These are phyloP conservation scores for Didymella glomerata DNA, from an alignment of 2,329 filamentous ascomycete species.

Conservation along the genomic window DNA sequence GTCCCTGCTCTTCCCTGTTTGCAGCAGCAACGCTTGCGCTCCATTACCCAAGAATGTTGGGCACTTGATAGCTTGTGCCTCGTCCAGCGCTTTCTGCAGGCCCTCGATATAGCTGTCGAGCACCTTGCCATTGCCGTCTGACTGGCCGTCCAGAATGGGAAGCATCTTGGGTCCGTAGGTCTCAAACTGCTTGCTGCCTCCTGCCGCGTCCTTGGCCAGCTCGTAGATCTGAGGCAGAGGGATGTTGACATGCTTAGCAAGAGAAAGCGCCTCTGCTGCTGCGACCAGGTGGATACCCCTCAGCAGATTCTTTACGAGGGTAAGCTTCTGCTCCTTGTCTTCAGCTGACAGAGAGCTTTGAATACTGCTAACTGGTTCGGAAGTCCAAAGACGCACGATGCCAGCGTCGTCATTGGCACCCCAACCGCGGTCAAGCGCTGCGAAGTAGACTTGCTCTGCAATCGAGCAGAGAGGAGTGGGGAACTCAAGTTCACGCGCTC, in stretches of 20 bases:
- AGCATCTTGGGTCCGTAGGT: conserved; percentile 45
- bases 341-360: conserved; percentile 31
- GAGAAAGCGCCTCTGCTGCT: conserved; percentile 50
- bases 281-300: conserved; percentile 48
- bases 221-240: conserved; percentile 49
- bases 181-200: conserved; percentile 49
- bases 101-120: conserved; percentile 33
- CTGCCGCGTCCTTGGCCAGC: conserved; percentile 49
- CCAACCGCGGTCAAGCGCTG: conserved; percentile 66
- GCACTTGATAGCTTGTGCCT: conserved; percentile 48
- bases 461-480: conserved; percentile 67
- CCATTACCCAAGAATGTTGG: conserved; percentile 45
- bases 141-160: conserved; percentile 42
- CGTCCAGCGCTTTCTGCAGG: conserved; percentile 42
- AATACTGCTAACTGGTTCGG: conserved; percentile 51
- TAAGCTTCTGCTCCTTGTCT: conserved; percentile 44
- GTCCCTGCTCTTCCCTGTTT: conserved; percentile 36
- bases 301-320: conserved; percentile 48
- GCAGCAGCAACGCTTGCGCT: conserved; percentile 45
- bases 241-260: conserved; percentile 50
- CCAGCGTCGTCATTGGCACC: conserved; percentile 64
- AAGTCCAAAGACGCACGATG: conserved; percentile 63
- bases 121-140: conserved; percentile 26
- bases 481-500: conserved; percentile 66
- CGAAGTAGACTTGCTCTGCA: conserved; percentile 72